Conservation (phyloP, 1,284 basidiomycete species). For the Tilletia indica region DNA sequence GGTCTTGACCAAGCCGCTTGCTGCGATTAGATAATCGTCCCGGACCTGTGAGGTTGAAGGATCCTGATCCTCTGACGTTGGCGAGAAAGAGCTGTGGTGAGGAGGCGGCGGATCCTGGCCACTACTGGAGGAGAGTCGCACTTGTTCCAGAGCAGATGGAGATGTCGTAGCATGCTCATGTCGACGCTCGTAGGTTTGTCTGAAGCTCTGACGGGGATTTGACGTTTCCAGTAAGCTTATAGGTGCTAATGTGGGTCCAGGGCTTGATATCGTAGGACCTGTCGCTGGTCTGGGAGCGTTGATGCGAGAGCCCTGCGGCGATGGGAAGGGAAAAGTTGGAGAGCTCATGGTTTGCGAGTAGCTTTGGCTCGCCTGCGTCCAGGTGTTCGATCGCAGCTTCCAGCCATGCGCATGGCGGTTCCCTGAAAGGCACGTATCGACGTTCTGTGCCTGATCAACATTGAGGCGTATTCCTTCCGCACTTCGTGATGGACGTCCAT, state of each 20-base stretch:
- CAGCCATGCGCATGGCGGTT: background rate
- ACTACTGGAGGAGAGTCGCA: too few species aligned
- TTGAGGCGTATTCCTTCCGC: background rate
- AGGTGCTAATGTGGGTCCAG: too few species aligned
- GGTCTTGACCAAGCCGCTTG: background rate
- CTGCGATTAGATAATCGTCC: background rate
- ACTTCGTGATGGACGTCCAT: background rate
- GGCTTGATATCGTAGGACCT: too few species aligned
- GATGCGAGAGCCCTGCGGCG: background rate
- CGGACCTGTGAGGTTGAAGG: too few species aligned
- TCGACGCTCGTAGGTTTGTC: too few species aligned
- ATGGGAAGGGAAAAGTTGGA: background rate
- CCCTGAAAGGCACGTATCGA: too few species aligned
- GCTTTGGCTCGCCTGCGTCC: background rate
- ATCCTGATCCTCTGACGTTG: background rate
- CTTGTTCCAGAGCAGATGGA: too few species aligned
- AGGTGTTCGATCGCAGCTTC: background rate
- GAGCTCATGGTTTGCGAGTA: background rate
- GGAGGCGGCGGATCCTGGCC: background rate
- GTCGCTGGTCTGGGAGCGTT: too few species aligned
- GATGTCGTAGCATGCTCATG: too few species aligned
- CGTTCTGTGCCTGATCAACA: background rate
- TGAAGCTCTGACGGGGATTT: too few species aligned
- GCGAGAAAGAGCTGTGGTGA: background rate
- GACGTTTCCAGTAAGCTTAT: too few species aligned